phyloP scores from a whole-genome alignment of 768 basidiomycete genomes.

The Tulasnella sp. region DNA sequence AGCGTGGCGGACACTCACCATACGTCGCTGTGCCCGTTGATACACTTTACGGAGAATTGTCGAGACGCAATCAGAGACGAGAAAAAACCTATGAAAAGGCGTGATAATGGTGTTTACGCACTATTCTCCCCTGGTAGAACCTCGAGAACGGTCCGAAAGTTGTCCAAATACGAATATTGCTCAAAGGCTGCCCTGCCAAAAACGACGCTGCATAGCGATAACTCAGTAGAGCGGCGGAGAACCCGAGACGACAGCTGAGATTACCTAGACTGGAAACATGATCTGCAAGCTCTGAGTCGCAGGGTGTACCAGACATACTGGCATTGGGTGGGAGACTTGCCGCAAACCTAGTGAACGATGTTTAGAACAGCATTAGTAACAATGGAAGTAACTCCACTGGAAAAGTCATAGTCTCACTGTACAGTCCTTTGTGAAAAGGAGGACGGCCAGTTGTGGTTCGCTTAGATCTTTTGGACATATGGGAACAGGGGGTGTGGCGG shows the following conservation, averaged over 20 bases:
- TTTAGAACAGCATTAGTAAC: not conserved
- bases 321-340: not conserved
- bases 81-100: not conserved
- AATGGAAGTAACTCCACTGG: not conserved
- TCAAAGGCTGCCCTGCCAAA: not conserved
- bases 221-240: not conserved
- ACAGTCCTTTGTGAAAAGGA: conserved; percentile 8
- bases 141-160: not conserved
- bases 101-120: not conserved
- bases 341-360: not conserved
- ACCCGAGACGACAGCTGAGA: not conserved
- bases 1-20: not conserved
- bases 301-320: not conserved
- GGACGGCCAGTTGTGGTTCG: not conserved
- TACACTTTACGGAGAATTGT: not conserved
- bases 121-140: not conserved
- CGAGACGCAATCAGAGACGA: not conserved
- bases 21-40: not conserved
- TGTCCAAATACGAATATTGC: not conserved
- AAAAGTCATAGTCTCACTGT: not conserved
- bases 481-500: not conserved
- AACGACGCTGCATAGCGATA: not conserved
- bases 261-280: not conserved
- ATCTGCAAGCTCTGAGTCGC: not conserved
- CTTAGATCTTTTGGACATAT: conserved; percentile 1